These are phyloP conservation scores for Hypomontagnella monticulosa DNA, from an alignment of 495 filamentous ascomycete species.

Conservation along the genomic window DNA sequence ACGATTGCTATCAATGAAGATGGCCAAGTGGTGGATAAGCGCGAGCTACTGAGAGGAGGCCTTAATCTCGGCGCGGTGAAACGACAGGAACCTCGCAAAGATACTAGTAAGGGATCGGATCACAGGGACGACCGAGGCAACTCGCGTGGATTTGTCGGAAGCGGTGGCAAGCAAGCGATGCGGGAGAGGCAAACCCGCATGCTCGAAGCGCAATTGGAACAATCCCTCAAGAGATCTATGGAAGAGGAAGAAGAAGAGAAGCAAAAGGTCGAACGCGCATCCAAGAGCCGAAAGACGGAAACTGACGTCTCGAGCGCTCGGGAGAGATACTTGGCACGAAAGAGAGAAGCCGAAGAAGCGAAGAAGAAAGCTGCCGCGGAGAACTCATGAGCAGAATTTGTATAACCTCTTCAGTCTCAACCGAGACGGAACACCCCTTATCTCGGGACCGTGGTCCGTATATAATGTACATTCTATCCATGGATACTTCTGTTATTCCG, in stretches of 20 bases:
- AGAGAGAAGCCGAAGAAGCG: conserved; percentile 78
- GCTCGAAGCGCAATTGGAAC: conserved; percentile 84
- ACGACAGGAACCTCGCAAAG: conserved; percentile 50
- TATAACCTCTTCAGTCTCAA: conserved; percentile 24
- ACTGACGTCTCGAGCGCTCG: conserved; percentile 85
- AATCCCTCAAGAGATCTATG: conserved; percentile 73
- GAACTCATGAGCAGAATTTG: conserved; percentile 35
- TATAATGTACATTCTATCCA: conserved; percentile 45
- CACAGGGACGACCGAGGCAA: conserved; percentile 47
- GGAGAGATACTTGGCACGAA: conserved; percentile 87
- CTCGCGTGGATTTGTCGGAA: conserved; percentile 59
- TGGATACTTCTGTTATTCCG: conserved; percentile 10
- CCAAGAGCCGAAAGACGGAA: conserved; percentile 77
- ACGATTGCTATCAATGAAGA: conserved; percentile 87
- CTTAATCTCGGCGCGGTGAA: conserved; percentile 79
- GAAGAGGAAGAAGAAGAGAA: conserved; percentile 79
- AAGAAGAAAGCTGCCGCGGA: conserved; percentile 59
- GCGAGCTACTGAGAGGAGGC: conserved; percentile 86
- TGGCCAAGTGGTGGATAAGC: conserved; percentile 92
- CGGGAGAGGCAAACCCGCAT: conserved; percentile 85
- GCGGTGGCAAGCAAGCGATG: conserved; percentile 66
- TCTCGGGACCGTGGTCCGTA: conserved; percentile 17
- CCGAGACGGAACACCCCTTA: conserved; percentile 9
- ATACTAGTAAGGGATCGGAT: conserved; percentile 48
- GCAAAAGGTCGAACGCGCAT: conserved; percentile 73